phyloP scores from a whole-genome alignment of 352 stramenopile genomes.

The Phytophthora crassamura region DNA sequence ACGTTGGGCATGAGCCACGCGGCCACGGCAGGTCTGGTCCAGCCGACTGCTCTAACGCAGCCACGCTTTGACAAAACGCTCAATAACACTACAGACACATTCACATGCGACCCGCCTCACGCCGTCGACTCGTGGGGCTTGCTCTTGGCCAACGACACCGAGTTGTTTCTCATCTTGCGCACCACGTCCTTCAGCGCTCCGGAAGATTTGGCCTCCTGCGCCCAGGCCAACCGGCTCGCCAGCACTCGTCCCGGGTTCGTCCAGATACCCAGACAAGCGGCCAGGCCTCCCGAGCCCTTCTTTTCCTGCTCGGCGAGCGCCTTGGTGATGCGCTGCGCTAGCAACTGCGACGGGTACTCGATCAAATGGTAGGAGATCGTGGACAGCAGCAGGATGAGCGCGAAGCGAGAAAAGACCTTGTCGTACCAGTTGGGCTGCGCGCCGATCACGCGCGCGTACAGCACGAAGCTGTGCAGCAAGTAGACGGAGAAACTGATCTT shows the following conservation, averaged over 20 bases:
- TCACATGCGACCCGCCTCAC: slow-evolving; percentile 7
- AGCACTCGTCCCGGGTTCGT: slow-evolving; percentile 2
- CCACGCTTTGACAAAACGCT: no score
- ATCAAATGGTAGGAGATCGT: slow-evolving; percentile 48
- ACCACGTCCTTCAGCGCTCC: slow-evolving; percentile 12
- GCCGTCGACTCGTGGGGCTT: slow-evolving; percentile 22
- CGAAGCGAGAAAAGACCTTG: slow-evolving; percentile 39
- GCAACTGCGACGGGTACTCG: slow-evolving; percentile 51
- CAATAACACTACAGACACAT: slow-evolving; percentile 13
- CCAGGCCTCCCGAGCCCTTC: slow-evolving; percentile 15
- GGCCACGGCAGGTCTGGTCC: no score
- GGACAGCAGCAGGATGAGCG: slow-evolving; percentile 35
- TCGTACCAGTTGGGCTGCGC: slow-evolving; percentile 35
- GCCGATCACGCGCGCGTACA: slow-evolving; percentile 21
- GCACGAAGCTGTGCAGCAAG: slow-evolving; percentile 54
- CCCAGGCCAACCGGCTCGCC: slow-evolving; percentile 20
- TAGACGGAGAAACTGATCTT: slow-evolving; percentile 60
- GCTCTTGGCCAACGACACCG: slow-evolving; percentile 5
- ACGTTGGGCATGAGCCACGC: neutral
- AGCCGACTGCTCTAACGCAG: no score
- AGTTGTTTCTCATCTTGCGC: slow-evolving; percentile 20
- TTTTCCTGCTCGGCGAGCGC: slow-evolving; percentile 24
- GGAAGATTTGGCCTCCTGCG: slow-evolving; percentile 22
- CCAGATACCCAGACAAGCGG: slow-evolving; percentile 9
- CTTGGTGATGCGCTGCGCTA: slow-evolving; percentile 38